A percentile compares a stretch with the other conserved stretches of the same genome.
These are phyloP conservation scores for Stachybotrys chlorohalonatus DNA, from an alignment of 2,329 filamentous ascomycete species.

Conservation along the genomic window DNA sequence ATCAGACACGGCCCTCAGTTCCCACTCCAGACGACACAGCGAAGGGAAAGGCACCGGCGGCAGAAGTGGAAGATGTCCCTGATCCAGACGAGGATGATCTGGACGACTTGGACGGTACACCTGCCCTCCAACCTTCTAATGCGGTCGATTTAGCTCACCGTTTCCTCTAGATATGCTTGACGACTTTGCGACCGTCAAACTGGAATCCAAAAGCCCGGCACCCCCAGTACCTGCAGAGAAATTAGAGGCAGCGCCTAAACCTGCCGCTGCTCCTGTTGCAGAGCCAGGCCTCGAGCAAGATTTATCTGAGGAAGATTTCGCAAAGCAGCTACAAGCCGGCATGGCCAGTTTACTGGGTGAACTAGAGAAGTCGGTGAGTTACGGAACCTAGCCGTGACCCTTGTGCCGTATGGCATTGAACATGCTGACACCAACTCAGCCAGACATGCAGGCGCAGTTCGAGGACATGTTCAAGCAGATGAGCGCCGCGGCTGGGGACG, in stretches of 20 bases:
- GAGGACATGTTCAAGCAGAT: conserved; percentile 70
- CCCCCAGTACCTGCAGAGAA: conserved; percentile 16
- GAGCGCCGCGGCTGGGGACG: conserved; percentile 37
- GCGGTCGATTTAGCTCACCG: background rate
- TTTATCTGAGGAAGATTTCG: conserved; percentile 67
- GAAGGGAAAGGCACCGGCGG: conserved; percentile 2
- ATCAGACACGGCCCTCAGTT: background rate
- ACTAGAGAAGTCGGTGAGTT: conserved; percentile 49
- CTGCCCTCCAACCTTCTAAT: background rate
- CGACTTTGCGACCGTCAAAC: conserved; percentile 66
- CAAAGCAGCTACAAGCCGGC: conserved; percentile 76
- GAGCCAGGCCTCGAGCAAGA: conserved; percentile 24
- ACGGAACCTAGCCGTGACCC: background rate
- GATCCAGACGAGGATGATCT: conserved; percentile 91
- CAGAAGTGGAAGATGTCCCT: conserved; percentile 49
- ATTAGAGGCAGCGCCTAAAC: conserved; percentile 22
- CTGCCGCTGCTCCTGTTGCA: conserved; percentile 13
- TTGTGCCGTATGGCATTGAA: background rate
- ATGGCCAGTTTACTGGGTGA: conserved; percentile 79
- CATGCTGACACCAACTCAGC: conserved; percentile 23
- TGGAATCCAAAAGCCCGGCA: conserved; percentile 22
- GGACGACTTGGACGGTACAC: conserved; percentile 78
- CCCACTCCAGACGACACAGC: background rate
- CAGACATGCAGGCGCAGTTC: conserved; percentile 71
- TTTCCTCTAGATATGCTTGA: conserved; percentile 71